Evolutionary conservation across 2,329 filamentous ascomycete genomes (phyloP), one percentile per base, ranked within the genome.

Genomic region (Pseudogymnoascus sp.): DNA sequence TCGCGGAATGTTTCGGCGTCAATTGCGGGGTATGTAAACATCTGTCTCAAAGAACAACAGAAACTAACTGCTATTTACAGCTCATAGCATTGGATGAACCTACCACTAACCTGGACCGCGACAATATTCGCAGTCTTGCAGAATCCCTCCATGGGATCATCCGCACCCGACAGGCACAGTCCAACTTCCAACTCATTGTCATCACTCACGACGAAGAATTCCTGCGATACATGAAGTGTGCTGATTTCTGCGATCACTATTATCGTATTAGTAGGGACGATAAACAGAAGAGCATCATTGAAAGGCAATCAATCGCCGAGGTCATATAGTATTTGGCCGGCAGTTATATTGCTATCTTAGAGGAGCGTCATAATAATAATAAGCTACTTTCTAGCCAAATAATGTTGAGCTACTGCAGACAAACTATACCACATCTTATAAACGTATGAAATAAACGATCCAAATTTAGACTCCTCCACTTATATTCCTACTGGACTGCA

Each of bases 161-260:
- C 77, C 84, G 89, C 70, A 79, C 87, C 14, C 86, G 96, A 6
- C 86, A 89, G 74, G 85, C 88, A 66, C 95, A 99, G 81, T 84
- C 87, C 63, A 99, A 99, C 75, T 97, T 99, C 76, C 96, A 99
- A 79, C 85, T 99, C 63, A 95, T 99, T 72, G 91, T 99, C 72
- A 99, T 99, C 75, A 99, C 95, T 4, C 95, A 99, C 80, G 95
- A 99, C 77, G 96, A 97, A 78, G 91, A 96, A 72, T 99, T 99
- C 71, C 73, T 99, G 72, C 84, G 89, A 62, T 86, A 92, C 72
- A 99, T 99, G 95, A 88, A 92, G 69, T 96, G 92, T 74, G 88
- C 87, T 23, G 93, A 99, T 69, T 97, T 96, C 73, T 90, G 89
- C 67, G 95, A 97, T 75, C 86, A 88, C 67, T 99, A 97, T 74